phyloP scores from a whole-genome alignment of 163 green algal genomes.

The Trebouxiophyceae sp. region DNA sequence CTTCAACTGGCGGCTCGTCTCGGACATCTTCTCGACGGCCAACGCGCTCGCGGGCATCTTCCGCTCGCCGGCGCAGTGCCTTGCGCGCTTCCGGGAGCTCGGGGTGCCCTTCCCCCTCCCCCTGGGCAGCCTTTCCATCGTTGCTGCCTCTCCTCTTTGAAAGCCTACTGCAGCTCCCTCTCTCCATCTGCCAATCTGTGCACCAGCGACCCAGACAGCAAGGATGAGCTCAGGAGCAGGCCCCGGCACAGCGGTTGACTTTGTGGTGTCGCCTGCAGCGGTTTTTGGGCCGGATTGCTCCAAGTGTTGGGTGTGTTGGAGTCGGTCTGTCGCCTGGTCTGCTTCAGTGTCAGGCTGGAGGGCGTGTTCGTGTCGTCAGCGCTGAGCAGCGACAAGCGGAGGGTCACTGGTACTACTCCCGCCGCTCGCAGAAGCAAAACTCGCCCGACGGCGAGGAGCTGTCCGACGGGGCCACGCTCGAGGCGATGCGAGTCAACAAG shows the following conservation, averaged over 20 bases:
- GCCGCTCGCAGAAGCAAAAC: background rate
- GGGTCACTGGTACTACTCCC: no score
- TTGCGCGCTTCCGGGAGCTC: constrained; percentile 64
- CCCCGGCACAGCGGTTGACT: background rate
- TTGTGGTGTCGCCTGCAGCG: background rate
- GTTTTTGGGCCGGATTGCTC: background rate
- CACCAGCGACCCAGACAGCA: background rate
- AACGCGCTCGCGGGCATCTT: constrained; percentile 33
- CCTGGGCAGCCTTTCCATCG: background rate
- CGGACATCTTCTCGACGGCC: constrained; percentile 40
- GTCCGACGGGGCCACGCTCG: background rate
- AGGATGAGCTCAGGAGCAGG: no score
- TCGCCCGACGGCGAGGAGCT: background rate
- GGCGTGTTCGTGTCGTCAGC: background rate
- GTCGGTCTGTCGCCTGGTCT: background rate
- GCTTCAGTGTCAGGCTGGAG: background rate
- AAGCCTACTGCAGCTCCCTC: no score
- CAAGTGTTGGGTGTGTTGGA: background rate
- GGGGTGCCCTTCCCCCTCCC: constrained; percentile 34
- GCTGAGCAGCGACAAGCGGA: background rate
- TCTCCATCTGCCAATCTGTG: background rate
- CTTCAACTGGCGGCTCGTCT: constrained; percentile 60
- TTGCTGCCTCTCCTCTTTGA: background rate
- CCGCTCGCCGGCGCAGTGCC: constrained; percentile 21
- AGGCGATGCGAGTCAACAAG: background rate